Evolutionary conservation across 2,329 filamentous ascomycete species (phyloP), one percentile per base, ranked within the genome.

Genomic region (Lachnellula willkommii): DNA sequence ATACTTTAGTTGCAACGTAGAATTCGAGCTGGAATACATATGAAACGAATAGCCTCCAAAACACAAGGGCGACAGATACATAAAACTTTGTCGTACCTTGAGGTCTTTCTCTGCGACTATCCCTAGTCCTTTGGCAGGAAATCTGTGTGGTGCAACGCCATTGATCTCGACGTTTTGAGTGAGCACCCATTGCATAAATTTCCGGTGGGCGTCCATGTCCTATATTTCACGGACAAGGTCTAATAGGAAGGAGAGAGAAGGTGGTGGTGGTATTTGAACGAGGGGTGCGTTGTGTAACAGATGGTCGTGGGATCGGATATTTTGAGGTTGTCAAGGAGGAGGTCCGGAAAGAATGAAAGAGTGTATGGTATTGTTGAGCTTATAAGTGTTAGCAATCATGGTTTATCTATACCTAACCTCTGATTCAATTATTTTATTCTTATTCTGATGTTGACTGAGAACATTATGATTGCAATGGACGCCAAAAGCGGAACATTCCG

Each of bases 111-210:
- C 85, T 5, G 90, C 87, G 50, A 92, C 78, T 55, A 96, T 84
- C 47, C 92, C 91, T 52, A 94, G 80, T 28, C 91, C 91, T 53
- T 88, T 79, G 1, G 85, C 87, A 5, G 85, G 81, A 15, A 95
- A 84, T 40, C 75, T 76, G 42, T 83, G 79, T 5, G 90, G 85
- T 2, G 76, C 75, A 48, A 95, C 82, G 28, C 84, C 85, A 64
- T 86, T 78, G 62, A 90, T 80, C 37, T 78, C 72, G 28, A 95
- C 79, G 14, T 88, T 88, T 55, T 83, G 78, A 1, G 73, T 71
- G 45, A 76, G 69, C 1, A 87, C 86, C 89, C 90, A 95, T 57
- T 77, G 66, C 2, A 86, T 76, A 57, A 95, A 88, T 8, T 75
- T 72, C 26, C 80, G 72, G 55, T 70, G 67, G n/a, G 58, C 58